These are phyloP conservation scores for Lactarius hatsudake DNA, from an alignment of 768 basidiomycete species.

Conservation along the genomic window DNA sequence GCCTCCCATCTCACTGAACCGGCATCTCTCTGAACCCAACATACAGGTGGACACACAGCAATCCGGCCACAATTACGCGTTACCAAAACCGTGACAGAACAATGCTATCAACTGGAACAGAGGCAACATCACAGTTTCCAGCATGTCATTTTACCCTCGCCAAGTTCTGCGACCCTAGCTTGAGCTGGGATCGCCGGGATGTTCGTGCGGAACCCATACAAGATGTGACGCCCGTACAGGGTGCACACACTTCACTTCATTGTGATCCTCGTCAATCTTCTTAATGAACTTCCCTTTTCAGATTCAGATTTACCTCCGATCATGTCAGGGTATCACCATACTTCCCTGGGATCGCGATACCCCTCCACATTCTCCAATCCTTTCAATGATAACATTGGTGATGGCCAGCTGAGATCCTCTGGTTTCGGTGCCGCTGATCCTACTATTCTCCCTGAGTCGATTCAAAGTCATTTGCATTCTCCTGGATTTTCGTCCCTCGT, in stretches of 20 bases:
- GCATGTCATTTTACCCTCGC: slow-evolving; percentile 15
- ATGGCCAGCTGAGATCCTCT: slow-evolving; percentile 20
- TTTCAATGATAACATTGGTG: slow-evolving; percentile 8
- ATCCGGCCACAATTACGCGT: slow-evolving; percentile 5
- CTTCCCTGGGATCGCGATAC: slow-evolving; percentile 13
- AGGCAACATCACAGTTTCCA: slow-evolving; percentile 18
- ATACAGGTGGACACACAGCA: slow-evolving; percentile 10
- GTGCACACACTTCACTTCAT: slow-evolving; percentile 4
- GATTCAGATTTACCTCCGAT: slow-evolving; percentile 20
- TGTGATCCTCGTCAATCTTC: slow-evolving; percentile 23
- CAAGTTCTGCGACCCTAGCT: slow-evolving; percentile 18
- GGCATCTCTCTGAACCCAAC: slow-evolving; percentile 23
- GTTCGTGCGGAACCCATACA: slow-evolving; percentile 13
- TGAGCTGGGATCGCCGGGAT: slow-evolving; percentile 21
- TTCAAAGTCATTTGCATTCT: slow-evolving; percentile 17
- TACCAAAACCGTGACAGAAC: slow-evolving; percentile 1
- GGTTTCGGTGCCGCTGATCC: slow-evolving; percentile 19
- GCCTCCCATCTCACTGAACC: neutral
- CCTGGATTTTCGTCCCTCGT: slow-evolving; percentile 18
- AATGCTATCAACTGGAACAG: slow-evolving; percentile 7
- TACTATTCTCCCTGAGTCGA: slow-evolving; percentile 18
- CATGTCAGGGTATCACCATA: slow-evolving; percentile 7
- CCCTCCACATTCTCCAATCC: slow-evolving; percentile 17
- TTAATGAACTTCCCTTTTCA: slow-evolving; percentile 10
- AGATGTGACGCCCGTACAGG: slow-evolving; percentile 8